Evolutionary conservation across 1,284 basidiomycete species (phyloP).

Genomic region (Tylopilus sp.): DNA sequence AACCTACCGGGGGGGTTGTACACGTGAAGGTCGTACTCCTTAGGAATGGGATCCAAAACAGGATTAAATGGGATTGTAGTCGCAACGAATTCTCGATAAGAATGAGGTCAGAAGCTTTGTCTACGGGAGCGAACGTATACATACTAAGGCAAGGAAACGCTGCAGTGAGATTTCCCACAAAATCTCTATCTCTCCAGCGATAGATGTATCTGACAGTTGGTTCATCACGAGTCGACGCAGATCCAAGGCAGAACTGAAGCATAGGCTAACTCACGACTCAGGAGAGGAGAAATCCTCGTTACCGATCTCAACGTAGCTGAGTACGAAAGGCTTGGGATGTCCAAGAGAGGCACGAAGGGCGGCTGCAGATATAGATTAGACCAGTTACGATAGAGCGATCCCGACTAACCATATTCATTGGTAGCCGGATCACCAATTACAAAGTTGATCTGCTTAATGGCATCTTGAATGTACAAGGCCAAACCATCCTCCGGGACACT

Average conservation of each 20-base stretch:
- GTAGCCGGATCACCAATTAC: conserved; percentile 54
- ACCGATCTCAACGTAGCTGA: conserved; percentile 63
- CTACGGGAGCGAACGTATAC: conserved; percentile 27
- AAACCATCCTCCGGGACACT: conserved; percentile 52
- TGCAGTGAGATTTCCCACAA: conserved; percentile 50
- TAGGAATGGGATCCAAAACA: conserved; percentile 49
- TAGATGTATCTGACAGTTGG: conserved; percentile 46
- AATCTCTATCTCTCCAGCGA: conserved; percentile 59
- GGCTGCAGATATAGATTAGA: conserved; percentile 35
- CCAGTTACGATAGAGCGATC: neutral
- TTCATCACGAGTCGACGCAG: neutral
- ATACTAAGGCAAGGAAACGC: conserved; percentile 60
- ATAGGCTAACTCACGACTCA: conserved; percentile 22
- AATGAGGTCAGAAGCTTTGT: neutral
- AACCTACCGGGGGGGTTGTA: conserved; percentile 51
- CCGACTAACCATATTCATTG: conserved; percentile 13
- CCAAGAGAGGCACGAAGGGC: conserved; percentile 61
- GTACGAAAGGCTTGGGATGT: conserved; percentile 54
- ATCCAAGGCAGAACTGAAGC: neutral
- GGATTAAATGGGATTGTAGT: conserved; percentile 49
- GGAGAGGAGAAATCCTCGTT: conserved; percentile 59
- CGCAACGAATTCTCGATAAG: conserved; percentile 56
- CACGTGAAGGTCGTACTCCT: conserved; percentile 60
- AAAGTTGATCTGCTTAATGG: conserved; percentile 71
- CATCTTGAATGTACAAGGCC: conserved; percentile 61